Percentiles rank a stretch among this genome's conserved stretches.
Conservation (phyloP, 2,329 filamentous ascomycete species). For the Exophiala sp. region DNA sequence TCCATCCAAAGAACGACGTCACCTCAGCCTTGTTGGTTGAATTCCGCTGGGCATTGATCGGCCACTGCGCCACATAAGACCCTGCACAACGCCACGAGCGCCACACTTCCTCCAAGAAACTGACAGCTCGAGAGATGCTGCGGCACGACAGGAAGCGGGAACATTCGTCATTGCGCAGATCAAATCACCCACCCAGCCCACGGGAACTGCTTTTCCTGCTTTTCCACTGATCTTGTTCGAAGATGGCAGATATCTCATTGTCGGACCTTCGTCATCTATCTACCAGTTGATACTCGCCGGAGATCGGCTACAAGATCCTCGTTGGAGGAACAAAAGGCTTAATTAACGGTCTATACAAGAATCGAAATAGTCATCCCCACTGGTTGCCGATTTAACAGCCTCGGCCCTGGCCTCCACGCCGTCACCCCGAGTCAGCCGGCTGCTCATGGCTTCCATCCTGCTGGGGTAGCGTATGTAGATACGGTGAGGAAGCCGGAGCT, state of each 20-base stretch:
- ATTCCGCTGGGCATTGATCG: neutral
- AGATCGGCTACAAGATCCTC: neutral
- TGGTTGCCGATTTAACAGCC: neutral
- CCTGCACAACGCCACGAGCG: neutral
- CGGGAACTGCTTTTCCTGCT: neutral
- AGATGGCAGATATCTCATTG: too few species aligned
- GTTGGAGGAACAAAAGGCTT: neutral
- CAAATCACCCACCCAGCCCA: neutral
- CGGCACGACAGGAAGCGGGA: too few species aligned
- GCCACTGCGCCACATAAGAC: neutral
- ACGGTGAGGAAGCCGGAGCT: slow-evolving; percentile 21
- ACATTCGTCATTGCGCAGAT: neutral
- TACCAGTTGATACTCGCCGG: neutral
- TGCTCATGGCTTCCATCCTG: slow-evolving; percentile 16
- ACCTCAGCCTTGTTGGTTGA: too few species aligned
- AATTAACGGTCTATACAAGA: slow-evolving; percentile 15
- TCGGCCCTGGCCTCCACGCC: neutral
- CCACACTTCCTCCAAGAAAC: too few species aligned
- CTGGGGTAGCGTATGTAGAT: slow-evolving; percentile 14
- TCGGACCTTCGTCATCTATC: neutral
- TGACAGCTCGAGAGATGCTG: too few species aligned
- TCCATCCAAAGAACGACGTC: too few species aligned
- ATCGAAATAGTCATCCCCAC: slow-evolving; percentile 6
- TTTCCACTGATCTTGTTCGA: too few species aligned
- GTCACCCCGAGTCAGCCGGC: neutral